Conservation (phyloP, 2,329 filamentous ascomycete species). For the Aspergillus brasiliensis region DNA sequence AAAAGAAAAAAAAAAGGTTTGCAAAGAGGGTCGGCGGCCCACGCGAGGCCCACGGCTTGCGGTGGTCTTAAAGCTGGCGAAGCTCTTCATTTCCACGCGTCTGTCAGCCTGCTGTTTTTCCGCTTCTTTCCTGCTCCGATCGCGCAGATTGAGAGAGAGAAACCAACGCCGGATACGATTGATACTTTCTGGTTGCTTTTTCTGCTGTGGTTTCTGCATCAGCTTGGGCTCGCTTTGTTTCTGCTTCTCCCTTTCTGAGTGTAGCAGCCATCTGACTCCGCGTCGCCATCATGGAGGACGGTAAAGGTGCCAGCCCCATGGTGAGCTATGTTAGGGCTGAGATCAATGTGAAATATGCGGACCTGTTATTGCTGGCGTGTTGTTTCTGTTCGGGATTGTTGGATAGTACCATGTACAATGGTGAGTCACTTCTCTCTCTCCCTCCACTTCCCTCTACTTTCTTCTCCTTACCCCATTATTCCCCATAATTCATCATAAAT, state of each 20-base stretch:
- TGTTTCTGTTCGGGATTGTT: slow-evolving; percentile 32
- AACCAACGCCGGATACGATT: no score
- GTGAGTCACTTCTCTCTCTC: slow-evolving; percentile 10
- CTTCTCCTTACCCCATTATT: not conserved
- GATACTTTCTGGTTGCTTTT: no score
- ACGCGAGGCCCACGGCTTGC: no score
- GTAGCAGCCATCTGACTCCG: not conserved
- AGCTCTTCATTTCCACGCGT: no score
- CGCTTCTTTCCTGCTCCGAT: no score
- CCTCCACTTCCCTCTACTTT: not conserved
- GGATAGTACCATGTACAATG: slow-evolving; percentile 35
- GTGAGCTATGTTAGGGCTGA: slow-evolving; percentile 22
- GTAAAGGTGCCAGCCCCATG: slow-evolving; percentile 7
- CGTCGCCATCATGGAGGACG: not conserved
- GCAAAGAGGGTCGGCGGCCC: no score
- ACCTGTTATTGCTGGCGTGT: slow-evolving; percentile 30
- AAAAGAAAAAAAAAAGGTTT: no score
- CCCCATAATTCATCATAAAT: not conserved
- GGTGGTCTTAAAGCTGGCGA: no score
- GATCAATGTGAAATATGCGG: slow-evolving; percentile 25
- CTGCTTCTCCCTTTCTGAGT: not conserved
- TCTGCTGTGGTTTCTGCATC: no score
- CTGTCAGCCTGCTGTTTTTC: no score
- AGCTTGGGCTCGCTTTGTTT: no score
- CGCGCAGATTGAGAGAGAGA: no score